phyloP scores from a whole-genome alignment of 108 stramenopile species.

The Ochromonas danica region DNA sequence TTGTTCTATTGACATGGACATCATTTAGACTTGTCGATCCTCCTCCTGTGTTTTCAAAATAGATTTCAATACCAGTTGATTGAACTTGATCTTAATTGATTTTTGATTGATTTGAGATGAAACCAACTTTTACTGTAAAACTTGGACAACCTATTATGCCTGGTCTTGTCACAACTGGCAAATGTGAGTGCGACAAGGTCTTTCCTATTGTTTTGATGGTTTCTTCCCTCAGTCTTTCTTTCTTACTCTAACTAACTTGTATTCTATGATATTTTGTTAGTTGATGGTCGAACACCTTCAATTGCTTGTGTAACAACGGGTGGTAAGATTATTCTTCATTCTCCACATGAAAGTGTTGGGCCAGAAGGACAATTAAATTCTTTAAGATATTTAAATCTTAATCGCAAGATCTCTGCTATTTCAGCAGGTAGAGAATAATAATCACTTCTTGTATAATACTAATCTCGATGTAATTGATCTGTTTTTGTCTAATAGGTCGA shows the following conservation, averaged over 20 bases:
- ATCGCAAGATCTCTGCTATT: slow-evolving; percentile 46
- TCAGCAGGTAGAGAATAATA: slow-evolving; percentile 22
- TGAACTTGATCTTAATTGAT: neutral
- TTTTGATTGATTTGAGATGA: neutral
- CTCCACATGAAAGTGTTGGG: slow-evolving; percentile 39
- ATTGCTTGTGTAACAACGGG: slow-evolving; percentile 51
- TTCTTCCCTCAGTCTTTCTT: too few species aligned
- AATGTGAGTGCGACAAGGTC: slow-evolving; percentile 20
- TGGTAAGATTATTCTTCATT: slow-evolving; percentile 56
- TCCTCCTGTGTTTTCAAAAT: neutral
- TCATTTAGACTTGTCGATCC: neutral
- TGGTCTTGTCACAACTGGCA: slow-evolving; percentile 22
- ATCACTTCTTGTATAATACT: too few species aligned
- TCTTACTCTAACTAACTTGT: too few species aligned
- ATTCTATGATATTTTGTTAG: slow-evolving; percentile 31
- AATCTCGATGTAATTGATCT: too few species aligned
- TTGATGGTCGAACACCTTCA: slow-evolving; percentile 51
- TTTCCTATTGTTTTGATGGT: neutral
- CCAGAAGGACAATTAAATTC: neutral
- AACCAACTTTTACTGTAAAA: slow-evolving; percentile 21
- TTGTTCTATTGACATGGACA: too few species aligned
- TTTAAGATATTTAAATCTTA: slow-evolving; percentile 52
- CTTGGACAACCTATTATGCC: slow-evolving; percentile 19
- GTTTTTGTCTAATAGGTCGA: neutral
- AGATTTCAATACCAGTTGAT: neutral